Conservation (phyloP, 495 filamentous ascomycete genomes). For the Daldinia loculata region DNA sequence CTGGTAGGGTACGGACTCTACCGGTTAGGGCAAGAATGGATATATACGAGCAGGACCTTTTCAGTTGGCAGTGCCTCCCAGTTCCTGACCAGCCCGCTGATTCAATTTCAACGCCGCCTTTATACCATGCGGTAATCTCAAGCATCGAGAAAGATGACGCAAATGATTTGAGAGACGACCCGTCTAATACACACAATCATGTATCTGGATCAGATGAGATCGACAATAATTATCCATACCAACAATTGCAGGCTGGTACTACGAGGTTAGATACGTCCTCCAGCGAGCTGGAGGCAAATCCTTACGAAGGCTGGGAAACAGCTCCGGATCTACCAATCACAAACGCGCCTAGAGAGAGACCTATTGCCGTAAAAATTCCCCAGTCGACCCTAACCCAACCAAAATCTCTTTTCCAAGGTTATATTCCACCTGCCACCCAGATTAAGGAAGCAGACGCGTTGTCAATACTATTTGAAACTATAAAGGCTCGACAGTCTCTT, state of each 20-base stretch:
- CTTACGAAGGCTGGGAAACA: slow-evolving; percentile 10
- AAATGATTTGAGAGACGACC: not conserved
- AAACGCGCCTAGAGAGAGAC: slow-evolving; percentile 5
- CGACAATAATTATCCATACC: not conserved
- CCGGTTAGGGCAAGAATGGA: slow-evolving; percentile 12
- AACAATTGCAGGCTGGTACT: not conserved
- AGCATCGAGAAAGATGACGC: slow-evolving; percentile 6
- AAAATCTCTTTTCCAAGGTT: slow-evolving; percentile 33
- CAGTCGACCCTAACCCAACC: slow-evolving; percentile 42
- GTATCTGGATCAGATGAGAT: not conserved
- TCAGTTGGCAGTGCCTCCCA: slow-evolving; percentile 1
- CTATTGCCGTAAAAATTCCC: slow-evolving; percentile 40
- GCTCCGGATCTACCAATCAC: slow-evolving; percentile 18
- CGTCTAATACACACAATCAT: not conserved
- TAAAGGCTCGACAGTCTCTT: not conserved
- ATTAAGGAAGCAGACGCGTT: slow-evolving; percentile 45
- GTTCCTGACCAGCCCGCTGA: not conserved
- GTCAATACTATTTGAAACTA: slow-evolving; percentile 28
- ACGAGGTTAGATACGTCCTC: not conserved
- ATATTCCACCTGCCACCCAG: slow-evolving; percentile 33
- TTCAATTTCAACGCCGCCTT: not conserved
- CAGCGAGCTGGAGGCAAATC: slow-evolving; percentile 1
- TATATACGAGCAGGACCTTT: not conserved
- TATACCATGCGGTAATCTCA: not conserved
- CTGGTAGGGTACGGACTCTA: not conserved